Evolutionary conservation across 2,329 filamentous ascomycete genomes (phyloP), one percentile per base, ranked within the genome.

Genomic region (Sphaerulina musiva): DNA sequence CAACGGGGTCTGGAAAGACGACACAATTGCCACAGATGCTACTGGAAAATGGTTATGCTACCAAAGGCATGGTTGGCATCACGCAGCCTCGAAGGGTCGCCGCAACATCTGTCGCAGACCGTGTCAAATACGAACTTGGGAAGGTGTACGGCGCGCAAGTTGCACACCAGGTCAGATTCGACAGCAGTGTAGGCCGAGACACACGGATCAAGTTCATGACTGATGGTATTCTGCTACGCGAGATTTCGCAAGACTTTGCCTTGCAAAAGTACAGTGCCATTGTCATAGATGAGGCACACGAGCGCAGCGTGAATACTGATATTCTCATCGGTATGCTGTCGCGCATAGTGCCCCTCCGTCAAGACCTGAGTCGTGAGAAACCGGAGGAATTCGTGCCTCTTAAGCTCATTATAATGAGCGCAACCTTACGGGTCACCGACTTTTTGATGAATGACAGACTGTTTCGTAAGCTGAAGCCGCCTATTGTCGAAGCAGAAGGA

Each of bases 151-250:
- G 83, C n/a, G 77, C 85, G 26, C 80, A 81, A 46, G 91, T 98
- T 6, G 89, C 88, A 4, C 95, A 97, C 69, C 93, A 74, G 69
- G 96, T 98, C 64, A 86, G 95, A 23, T 98, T 97, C 61, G 93
- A 98, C 67, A 89, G 86, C 47, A 92, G 85, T 0, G 84, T 87
- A 1, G 82, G 84, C 46, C 77, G 83, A 29, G 85, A 89, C 49
- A 98, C 93, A 0, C 87, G 89, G 5, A 82, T 98, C 69, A 98
- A 98, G 70, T 98, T 97, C 73, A 96, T 98, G 91, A 98, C 93
- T 0, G 93, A 98, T 70, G 93, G 93, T 79, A 90, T 98, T 29
- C 76, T 98, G 56, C 79, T 98, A 8, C 85, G 93, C 53, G 93
- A 98, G 71, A 86, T 96, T 51, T 85, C 88, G 0, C 85, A 93